phyloP scores from a whole-genome alignment of 2,329 filamentous ascomycete species.

The Colletotrichum karsti region DNA sequence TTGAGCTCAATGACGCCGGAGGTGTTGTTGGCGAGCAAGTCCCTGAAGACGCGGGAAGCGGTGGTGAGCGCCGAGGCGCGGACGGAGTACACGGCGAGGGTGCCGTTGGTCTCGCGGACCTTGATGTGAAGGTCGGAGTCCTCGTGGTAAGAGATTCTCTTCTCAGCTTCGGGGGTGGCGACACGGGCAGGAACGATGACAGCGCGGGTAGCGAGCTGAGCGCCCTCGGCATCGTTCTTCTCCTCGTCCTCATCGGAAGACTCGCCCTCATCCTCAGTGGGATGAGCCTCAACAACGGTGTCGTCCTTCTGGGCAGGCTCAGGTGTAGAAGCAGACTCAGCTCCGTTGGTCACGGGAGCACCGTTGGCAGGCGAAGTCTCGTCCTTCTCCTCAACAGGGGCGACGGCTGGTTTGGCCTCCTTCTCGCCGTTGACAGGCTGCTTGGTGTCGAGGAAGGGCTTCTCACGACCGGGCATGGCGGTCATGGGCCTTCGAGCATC shows the following conservation, averaged over 20 bases:
- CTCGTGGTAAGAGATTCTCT: slow-evolving; percentile 19
- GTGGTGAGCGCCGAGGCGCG: slow-evolving; percentile 9
- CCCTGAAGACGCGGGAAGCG: slow-evolving; percentile 21
- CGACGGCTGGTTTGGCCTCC: neutral
- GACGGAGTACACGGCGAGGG: slow-evolving; percentile 15
- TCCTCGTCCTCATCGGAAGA: slow-evolving; percentile 22
- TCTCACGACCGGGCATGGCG: slow-evolving; percentile 24
- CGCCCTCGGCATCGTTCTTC: slow-evolving; percentile 16
- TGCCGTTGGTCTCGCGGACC: slow-evolving; percentile 10
- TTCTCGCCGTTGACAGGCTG: slow-evolving; percentile 7
- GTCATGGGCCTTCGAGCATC: slow-evolving; percentile 16
- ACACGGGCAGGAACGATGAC: slow-evolving; percentile 17
- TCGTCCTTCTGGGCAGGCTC: neutral
- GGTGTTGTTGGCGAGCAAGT: slow-evolving; percentile 9
- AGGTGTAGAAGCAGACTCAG: neutral
- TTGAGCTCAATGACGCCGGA: slow-evolving; percentile 14
- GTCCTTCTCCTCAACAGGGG: neutral
- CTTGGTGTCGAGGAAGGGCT: slow-evolving; percentile 7
- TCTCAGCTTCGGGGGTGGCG: slow-evolving; percentile 19
- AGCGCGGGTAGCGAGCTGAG: slow-evolving; percentile 21
- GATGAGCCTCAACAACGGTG: slow-evolving; percentile 9
- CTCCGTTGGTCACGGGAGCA: neutral
- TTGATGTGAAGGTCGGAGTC: slow-evolving; percentile 22
- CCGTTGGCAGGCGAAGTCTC: neutral
- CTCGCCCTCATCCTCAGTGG: slow-evolving; percentile 3